Evolutionary conservation across 164 flowering plant species (phyloP), one percentile per base, ranked within the genome.

Genomic region (Vitis rotundifolia): DNA sequence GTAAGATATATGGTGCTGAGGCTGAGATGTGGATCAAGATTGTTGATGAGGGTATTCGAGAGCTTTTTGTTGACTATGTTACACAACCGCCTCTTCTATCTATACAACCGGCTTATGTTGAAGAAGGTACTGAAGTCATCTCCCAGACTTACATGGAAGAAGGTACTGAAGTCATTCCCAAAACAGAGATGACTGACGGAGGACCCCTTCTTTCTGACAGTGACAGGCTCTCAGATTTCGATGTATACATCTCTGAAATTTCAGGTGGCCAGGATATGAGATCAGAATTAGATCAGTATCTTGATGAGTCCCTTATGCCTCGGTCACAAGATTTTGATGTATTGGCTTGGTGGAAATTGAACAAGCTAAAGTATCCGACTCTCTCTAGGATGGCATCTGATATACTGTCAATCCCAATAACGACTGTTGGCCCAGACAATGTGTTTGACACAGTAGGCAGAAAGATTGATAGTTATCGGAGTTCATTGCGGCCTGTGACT

Each of bases 311-410:
- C 19, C 77, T 84, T 29, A 49, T 84, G 77, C 90, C 90, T 50
- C 77, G 88, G 28, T 70, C 55, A 0, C 71, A 78, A 51, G 92
- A 88, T 0, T 89, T 92, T 57, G 92, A 92, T 61, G 77, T 91
- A 12, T 71, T 92, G 79, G 75, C 81, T 1, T 92, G 96, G 96
- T 92, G 97, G 97, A 89, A 76, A 70, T 62, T 77, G 8, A 87
- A 89, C 79, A 70, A 64, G 48, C 9, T 65, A 16, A 87, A 81
- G 70, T 89, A 88, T 64, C 92, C 93, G 0, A 85, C 75, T 31
- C 84, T 92, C 2, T 85, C 94, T 0, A 89, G 66, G 72, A 80
- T 92, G 89, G 97, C 97, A 59, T 75, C 83, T 51, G 96, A 89
- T 77, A 67, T 92, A 31, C 66, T 92, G 68, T 80, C 87, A 0